Conservation (phyloP, 441 rosid genomes). For the Sinapis alba region DNA sequence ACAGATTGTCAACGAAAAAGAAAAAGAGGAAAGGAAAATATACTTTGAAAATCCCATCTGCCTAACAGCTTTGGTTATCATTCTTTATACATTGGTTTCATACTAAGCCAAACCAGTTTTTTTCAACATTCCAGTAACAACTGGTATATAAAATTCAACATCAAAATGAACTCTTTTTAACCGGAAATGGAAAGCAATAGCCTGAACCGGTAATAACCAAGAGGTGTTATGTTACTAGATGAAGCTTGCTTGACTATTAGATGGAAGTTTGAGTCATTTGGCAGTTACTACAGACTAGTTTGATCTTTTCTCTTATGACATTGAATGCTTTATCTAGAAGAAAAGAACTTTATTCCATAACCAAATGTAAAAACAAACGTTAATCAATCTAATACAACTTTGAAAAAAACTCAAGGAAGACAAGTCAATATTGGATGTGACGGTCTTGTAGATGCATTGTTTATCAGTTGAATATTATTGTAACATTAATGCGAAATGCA, state of each 20-base stretch:
- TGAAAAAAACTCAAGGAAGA: background rate
- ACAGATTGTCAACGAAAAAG: too few species aligned
- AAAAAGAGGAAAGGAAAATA: background rate
- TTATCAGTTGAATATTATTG: background rate
- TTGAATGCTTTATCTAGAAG: slow-evolving; percentile 15
- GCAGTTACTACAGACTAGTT: background rate
- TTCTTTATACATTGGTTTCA: too few species aligned
- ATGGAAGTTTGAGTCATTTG: slow-evolving; percentile 28
- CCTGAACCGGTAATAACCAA: too few species aligned
- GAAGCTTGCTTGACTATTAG: too few species aligned
- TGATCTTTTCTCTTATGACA: slow-evolving; percentile 12
- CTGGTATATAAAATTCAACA: background rate
- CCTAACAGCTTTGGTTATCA: too few species aligned
- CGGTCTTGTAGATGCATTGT: slow-evolving; percentile 9
- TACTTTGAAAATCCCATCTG: too few species aligned
- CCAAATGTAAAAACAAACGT: slow-evolving; percentile 15
- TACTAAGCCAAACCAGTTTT: too few species aligned
- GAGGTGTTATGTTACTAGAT: too few species aligned
- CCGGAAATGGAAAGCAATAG: too few species aligned
- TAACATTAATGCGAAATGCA: background rate
- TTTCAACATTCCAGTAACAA: too few species aligned
- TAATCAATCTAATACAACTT: slow-evolving; percentile 17
- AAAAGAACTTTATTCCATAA: too few species aligned
- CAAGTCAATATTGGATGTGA: slow-evolving; percentile 37
- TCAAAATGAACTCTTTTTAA: too few species aligned